Evolutionary conservation across 2,329 filamentous ascomycete species (phyloP).

Genomic region (Sphaerulina vaccinii): DNA sequence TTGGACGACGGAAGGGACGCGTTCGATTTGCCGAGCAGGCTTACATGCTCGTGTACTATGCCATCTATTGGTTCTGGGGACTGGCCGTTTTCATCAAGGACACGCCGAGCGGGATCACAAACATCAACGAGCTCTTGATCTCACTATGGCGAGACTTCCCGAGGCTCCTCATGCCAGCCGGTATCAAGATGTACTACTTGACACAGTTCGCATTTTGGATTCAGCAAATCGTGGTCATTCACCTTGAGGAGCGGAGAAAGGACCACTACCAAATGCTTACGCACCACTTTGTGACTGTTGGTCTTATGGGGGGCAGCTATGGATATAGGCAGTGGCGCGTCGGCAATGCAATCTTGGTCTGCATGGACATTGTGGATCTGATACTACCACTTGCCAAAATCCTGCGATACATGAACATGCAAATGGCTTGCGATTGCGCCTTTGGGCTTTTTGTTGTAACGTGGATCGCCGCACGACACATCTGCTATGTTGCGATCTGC

Average conservation of each 20-base stretch:
- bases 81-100: slow-evolving; percentile 56
- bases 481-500: slow-evolving; percentile 74
- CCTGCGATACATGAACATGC: slow-evolving; percentile 82
- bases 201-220: slow-evolving; percentile 90
- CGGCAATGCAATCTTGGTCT: slow-evolving; percentile 80
- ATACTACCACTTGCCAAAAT: slow-evolving; percentile 83
- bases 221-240: slow-evolving; percentile 89
- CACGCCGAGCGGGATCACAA: slow-evolving; percentile 28
- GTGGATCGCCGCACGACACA: slow-evolving; percentile 82
- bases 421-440: slow-evolving; percentile 71
- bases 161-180: slow-evolving; percentile 66
- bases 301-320: slow-evolving; percentile 78
- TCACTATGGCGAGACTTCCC: slow-evolving; percentile 82
- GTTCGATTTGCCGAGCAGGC: slow-evolving; percentile 91
- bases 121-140: slow-evolving; percentile 30
- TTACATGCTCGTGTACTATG: slow-evolving; percentile 85
- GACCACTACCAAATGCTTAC: slow-evolving; percentile 95
- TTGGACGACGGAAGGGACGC: slow-evolving; percentile 70
- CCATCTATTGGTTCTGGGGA: slow-evolving; percentile 77
- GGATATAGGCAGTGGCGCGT: slow-evolving; percentile 83
- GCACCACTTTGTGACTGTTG: slow-evolving; percentile 87
- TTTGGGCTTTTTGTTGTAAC: slow-evolving; percentile 83
- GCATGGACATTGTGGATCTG: slow-evolving; percentile 93
- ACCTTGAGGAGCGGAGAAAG: slow-evolving; percentile 91
- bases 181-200: slow-evolving; percentile 86